Percentiles rank a stretch among this genome's conserved stretches.
These are phyloP conservation scores for Salmacisia buchloeana DNA, from an alignment of 1,284 basidiomycete species.

Conservation along the genomic window DNA sequence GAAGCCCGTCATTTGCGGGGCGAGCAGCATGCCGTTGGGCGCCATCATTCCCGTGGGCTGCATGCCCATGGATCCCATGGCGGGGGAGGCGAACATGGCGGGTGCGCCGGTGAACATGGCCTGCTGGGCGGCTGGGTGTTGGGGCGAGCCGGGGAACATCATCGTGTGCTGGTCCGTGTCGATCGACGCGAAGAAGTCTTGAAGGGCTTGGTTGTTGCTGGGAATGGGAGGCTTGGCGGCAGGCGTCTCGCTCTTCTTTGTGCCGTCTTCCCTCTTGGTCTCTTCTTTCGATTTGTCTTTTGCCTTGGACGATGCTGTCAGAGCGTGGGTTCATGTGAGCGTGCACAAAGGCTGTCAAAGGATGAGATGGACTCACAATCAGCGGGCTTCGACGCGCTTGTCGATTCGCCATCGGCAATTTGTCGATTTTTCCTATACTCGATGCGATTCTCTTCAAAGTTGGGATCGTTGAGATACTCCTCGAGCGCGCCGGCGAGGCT, in stretches of 20 bases:
- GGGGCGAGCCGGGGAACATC: slow-evolving; percentile 16
- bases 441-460: slow-evolving; percentile 86
- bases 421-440: slow-evolving; percentile 84
- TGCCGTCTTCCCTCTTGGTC: slow-evolving; percentile 18
- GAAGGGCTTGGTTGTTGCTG: slow-evolving; percentile 55
- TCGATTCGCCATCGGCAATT: slow-evolving; percentile 60
- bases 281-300: slow-evolving; percentile 22
- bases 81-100: neutral
- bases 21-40: neutral
- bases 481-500: slow-evolving; percentile 86
- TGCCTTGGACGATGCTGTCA: slow-evolving; percentile 20
- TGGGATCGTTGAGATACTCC: slow-evolving; percentile 90
- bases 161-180: slow-evolving; percentile 73
- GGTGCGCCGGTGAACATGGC: neutral
- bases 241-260: slow-evolving; percentile 25
- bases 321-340: slow-evolving; percentile 12
- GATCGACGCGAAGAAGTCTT: slow-evolving; percentile 89
- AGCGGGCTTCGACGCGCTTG: neutral
- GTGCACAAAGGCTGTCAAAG: neutral
- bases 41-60: slow-evolving; percentile 5
- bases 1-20: slow-evolving; percentile 11
- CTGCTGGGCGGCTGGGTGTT: slow-evolving; percentile 16
- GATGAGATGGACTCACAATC: neutral
- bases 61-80: neutral
- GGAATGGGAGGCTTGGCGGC: slow-evolving; percentile 23